Evolutionary conservation across 2,329 filamentous ascomycete species (phyloP), one percentile per base, ranked within the genome.

Genomic region (Sphaerulina musiva): DNA sequence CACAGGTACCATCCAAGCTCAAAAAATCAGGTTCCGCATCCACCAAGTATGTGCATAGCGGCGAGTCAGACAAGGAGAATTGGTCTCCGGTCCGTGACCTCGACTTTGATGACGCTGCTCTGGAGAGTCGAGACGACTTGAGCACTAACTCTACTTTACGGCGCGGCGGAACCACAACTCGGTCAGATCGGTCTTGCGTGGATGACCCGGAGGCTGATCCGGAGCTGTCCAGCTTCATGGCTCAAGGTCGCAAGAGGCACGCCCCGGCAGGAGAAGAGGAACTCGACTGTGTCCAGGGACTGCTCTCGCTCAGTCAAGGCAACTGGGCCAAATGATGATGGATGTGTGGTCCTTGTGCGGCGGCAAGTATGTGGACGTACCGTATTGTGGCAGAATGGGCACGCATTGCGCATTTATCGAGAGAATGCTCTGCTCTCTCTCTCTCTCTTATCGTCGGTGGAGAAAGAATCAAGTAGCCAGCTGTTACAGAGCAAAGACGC

Each of bases 41-140:
- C n/a, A 58, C 55, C 38, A 74, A 77, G 23, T 72, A 76, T 70
- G 75, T 70, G 63, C 75, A 63, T 68, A 81, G 81, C 73, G 69
- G 82, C 46, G 91, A 95, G 65, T 95, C 89, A 1, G 92, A 97
- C 69, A 97, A 97, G 73, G 92, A 97, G 74, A 97, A 97, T 67
- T 95, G 89, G 81, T 80, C 81, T 76, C 66, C 84, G 77, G 1
- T 77, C 75, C 59, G 76, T 26, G 52, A 52, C 4, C 12, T 57
- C 1, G 39, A 39, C n/a, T 45, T 42, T 17, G 46, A 44, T 31
- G 46, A 44, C 23, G 46, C 29, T 17, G 49, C 39, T 17, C 47
- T 42, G 11, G 38, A 46, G 42, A 54, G 32, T 20, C 43, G 38
- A 14, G 41, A 42, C 20, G 39, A 46, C 14, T 14, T 9, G 8